Evolutionary conservation across 2,329 filamentous ascomycete genomes (phyloP).

Genomic region (Sporothrix mexicana): DNA sequence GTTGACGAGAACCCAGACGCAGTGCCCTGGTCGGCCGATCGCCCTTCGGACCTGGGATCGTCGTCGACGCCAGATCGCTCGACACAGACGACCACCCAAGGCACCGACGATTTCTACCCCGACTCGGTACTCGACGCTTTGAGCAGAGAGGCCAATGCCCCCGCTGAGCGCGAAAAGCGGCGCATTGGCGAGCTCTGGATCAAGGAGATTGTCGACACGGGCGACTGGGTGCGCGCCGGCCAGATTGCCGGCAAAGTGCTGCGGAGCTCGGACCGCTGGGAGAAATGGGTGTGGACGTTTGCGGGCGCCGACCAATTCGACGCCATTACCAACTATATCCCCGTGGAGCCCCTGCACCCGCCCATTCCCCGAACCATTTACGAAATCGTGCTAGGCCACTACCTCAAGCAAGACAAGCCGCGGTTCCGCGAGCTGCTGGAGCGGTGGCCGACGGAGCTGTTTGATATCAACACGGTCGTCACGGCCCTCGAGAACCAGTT

Average conservation of each 20-base stretch:
- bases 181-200: conserved; percentile 94
- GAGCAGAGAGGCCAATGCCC: conserved; percentile 64
- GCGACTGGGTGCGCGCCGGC: conserved; percentile 79
- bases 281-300: conserved; percentile 95
- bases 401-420: conserved; percentile 77
- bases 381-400: conserved; percentile 87
- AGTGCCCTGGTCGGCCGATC: conserved; percentile 45
- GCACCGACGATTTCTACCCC: conserved; percentile 69
- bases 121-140: conserved; percentile 70
- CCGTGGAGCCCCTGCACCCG: conserved; percentile 75
- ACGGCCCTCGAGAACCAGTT: conserved; percentile 83
- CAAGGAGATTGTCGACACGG: conserved; percentile 76
- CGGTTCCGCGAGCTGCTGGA: conserved; percentile 81
- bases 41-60: conserved; percentile 50
- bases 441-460: conserved; percentile 82
- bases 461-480: conserved; percentile 77
- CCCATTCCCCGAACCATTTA: conserved; percentile 83
- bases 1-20: conserved; percentile 86
- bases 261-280: conserved; percentile 80
- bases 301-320: conserved; percentile 85
- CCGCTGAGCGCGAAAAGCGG: conserved; percentile 83
- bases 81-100: conserved; percentile 42
- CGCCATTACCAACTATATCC: conserved; percentile 85
- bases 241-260: conserved; percentile 83
- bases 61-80: conserved; percentile 46